These are phyloP conservation scores for Diaporthe citriasiana DNA, from an alignment of 2,329 filamentous ascomycete species.

Conservation along the genomic window DNA sequence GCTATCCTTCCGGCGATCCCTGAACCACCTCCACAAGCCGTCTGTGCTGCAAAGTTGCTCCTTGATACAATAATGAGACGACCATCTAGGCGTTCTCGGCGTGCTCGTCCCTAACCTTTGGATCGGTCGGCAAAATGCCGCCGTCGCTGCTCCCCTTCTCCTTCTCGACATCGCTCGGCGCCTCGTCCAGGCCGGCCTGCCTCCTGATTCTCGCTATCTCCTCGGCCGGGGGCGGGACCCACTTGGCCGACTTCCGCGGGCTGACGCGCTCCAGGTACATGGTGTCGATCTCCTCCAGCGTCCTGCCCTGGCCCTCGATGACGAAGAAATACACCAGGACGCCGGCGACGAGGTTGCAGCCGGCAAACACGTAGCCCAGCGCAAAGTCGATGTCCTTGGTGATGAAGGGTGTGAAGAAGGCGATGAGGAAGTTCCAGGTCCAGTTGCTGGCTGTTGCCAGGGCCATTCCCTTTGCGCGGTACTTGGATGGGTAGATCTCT, in stretches of 20 bases:
- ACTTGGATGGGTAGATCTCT: constrained; percentile 75
- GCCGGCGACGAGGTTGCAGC: constrained; percentile 75
- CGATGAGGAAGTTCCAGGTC: constrained; percentile 81
- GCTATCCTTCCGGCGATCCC: not conserved
- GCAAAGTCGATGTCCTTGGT: constrained; percentile 78
- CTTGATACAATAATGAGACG: constrained; percentile 28
- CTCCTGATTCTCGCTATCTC: constrained; percentile 59
- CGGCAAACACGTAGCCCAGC: constrained; percentile 83
- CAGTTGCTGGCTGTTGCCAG: constrained; percentile 74
- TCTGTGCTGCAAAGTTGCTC: constrained; percentile 34
- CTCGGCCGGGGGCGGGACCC: constrained; percentile 61
- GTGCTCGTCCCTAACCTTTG: constrained; percentile 1
- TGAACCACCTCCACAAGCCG: not conserved
- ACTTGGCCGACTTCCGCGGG: constrained; percentile 73
- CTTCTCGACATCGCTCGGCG: constrained; percentile 5
- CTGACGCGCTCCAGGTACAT: constrained; percentile 79
- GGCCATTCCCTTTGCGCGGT: constrained; percentile 72
- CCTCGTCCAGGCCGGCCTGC: constrained; percentile 53
- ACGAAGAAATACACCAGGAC: constrained; percentile 83
- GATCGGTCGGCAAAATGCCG: not conserved
- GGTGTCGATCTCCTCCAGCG: constrained; percentile 84
- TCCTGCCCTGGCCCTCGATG: constrained; percentile 79
- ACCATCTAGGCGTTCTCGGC: constrained; percentile 26
- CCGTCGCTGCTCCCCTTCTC: constrained; percentile 24
- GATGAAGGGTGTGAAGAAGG: constrained; percentile 87